phyloP scores from a whole-genome alignment of 257 asterid species.

The Rubia yunnanensis region DNA sequence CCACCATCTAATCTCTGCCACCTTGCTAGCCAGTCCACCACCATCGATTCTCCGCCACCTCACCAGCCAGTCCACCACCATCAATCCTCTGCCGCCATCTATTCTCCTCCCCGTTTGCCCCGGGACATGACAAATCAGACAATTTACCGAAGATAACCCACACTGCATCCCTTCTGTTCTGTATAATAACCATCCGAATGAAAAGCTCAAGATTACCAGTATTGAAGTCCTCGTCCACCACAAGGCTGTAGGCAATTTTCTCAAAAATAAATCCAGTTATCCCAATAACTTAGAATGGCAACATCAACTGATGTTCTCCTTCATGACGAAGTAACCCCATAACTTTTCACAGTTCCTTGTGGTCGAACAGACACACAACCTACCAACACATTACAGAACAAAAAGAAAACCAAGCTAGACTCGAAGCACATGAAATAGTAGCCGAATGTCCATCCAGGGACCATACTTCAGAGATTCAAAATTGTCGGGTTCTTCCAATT shows the following conservation, averaged over 20 bases:
- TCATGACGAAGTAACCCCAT: constrained; percentile 11
- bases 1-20: no score
- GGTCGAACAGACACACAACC: constrained; percentile 14
- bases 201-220: constrained; percentile 9
- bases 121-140: not conserved
- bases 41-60: no score
- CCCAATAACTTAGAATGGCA: not conserved
- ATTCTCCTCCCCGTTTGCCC: no score
- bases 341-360: constrained; percentile 26
- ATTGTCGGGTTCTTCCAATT: constrained; percentile 7
- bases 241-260: not conserved
- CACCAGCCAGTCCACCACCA: no score
- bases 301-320: not conserved
- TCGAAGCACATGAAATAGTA: not conserved
- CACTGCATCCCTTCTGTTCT: not conserved
- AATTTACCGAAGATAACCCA: no score
- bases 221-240: not conserved
- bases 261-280: not conserved
- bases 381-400: constrained; percentile 16
- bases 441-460: not conserved
- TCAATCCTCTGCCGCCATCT: no score
- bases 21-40: no score
- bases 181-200: not conserved
- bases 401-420: constrained; percentile 12
- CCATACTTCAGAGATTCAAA: constrained; percentile 9